phyloP scores from a whole-genome alignment of 2,329 filamentous ascomycete genomes.

The Didymellaceae sp. region DNA sequence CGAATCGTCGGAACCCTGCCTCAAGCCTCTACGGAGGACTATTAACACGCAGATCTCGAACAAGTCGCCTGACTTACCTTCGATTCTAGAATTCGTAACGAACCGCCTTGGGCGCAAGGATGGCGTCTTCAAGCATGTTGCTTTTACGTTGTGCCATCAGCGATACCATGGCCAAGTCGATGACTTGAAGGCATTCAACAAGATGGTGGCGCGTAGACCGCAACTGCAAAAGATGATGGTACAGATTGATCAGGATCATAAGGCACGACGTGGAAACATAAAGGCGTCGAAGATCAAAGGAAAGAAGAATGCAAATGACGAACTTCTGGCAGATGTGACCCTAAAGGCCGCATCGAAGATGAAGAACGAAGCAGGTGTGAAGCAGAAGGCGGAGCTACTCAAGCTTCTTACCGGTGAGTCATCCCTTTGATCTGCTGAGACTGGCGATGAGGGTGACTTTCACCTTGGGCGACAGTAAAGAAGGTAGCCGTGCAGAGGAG shows the following conservation, averaged over 20 bases:
- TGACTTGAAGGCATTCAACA: background rate
- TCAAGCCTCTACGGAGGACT: background rate
- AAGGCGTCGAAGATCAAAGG: background rate
- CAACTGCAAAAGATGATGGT: constrained; percentile 1
- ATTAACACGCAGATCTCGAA: background rate
- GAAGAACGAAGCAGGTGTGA: background rate
- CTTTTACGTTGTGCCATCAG: constrained; percentile 1
- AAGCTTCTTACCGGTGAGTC: background rate
- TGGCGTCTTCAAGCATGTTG: constrained; percentile 1
- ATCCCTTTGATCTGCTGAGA: no score
- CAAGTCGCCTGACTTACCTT: background rate
- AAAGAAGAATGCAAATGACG: background rate
- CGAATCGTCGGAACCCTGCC: background rate
- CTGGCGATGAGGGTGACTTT: background rate
- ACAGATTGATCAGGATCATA: constrained; percentile 5
- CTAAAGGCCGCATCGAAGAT: background rate
- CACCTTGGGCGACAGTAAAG: background rate
- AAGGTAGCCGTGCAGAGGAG: background rate
- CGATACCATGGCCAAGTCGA: background rate
- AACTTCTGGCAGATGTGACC: background rate
- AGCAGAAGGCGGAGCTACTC: background rate
- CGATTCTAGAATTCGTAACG: background rate
- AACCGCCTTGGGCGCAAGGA: background rate
- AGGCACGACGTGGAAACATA: background rate
- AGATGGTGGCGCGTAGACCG: background rate